phyloP scores from a whole-genome alignment of 257 asterid species.

The Marsdenia floribunda region DNA sequence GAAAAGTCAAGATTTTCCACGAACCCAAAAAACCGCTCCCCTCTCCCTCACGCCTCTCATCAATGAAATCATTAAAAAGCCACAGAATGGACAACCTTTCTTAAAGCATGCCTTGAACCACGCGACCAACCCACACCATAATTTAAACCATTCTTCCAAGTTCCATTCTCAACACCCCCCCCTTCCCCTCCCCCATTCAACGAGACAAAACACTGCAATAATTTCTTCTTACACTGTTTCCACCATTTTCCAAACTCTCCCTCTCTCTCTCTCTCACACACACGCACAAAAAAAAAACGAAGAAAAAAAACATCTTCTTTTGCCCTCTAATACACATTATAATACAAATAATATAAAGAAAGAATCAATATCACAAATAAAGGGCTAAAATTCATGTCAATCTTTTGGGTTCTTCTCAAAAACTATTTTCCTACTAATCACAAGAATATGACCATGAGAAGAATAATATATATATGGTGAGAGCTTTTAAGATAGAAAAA shows the following conservation, averaged over 20 bases:
- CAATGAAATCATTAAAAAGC: conserved; percentile 30
- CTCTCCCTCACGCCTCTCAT: conserved; percentile 20
- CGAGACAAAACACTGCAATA: not conserved
- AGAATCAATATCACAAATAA: not conserved
- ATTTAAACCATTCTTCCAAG: not conserved
- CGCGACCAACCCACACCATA: conserved; percentile 30
- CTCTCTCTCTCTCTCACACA: not conserved
- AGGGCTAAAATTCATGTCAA: not conserved
- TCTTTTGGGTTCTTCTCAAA: not conserved
- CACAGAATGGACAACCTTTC: conserved; percentile 28
- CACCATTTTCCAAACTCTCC: not conserved
- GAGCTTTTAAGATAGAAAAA: conserved; percentile 15
- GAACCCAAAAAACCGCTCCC: conserved; percentile 5
- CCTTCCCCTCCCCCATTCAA: not conserved
- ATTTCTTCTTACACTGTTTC: not conserved
- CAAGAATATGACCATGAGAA: not conserved
- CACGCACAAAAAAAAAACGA: no score
- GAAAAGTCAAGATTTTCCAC: not conserved
- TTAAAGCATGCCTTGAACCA: conserved; percentile 54
- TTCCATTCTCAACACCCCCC: no score
- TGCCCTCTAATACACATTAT: no score
- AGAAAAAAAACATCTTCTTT: not conserved
- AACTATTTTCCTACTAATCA: not conserved
- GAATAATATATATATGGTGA: not conserved
- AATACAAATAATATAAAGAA: not conserved